Base-by-base conservation (phyloP, 2,329 filamentous ascomycete genomes). In the Aspergillus cejpii region DNA sequence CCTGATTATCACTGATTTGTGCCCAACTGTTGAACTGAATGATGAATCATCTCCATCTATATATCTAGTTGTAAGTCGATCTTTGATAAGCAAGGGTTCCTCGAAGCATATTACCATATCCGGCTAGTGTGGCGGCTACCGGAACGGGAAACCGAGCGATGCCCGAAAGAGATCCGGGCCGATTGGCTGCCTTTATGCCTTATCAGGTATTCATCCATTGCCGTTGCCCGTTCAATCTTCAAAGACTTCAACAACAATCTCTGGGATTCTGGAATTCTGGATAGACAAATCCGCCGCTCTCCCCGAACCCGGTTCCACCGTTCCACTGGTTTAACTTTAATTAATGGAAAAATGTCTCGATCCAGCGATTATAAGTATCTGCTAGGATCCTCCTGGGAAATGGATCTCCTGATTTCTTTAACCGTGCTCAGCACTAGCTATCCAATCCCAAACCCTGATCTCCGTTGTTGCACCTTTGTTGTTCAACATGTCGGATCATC, bases 31-130 rank as follows among this genome's bases (percentile, higher is more conserved):
- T n/a, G n/a, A n/a, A n/a, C n/a, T n/a, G n/a, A n/a, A n/a, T n/a
- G n/a, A n/a, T n/a, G n/a, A n/a, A n/a, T n/a, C n/a, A n/a, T n/a
- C n/a, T n/a, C n/a, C n/a, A n/a, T n/a, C n/a, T n/a, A n/a, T n/a
- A n/a, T n/a, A n/a, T n/a, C n/a, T n/a, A n/a, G n/a, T n/a, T n/a
- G n/a, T n/a, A n/a, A n/a, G n/a, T n/a, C n/a, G n/a, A n/a, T n/a
- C n/a, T n/a, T n/a, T n/a, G n/a, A n/a, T n/a, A n/a, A n/a, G n/a
- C n/a, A n/a, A n/a, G n/a, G n/a, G n/a, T n/a, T 27, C 3, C 2
- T 50, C 56, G 56, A 49, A 36, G 44, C 42, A 59, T 59, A 47
- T 57, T 60, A 1, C 58, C 45, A 1, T 2, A 40, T 51, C 1
- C 0, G 49, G 51, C 15, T 56, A 59, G 51, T 38, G 36, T n/a